phyloP scores from a whole-genome alignment of 441 rosid genomes.

The Jatropha podagrica region DNA sequence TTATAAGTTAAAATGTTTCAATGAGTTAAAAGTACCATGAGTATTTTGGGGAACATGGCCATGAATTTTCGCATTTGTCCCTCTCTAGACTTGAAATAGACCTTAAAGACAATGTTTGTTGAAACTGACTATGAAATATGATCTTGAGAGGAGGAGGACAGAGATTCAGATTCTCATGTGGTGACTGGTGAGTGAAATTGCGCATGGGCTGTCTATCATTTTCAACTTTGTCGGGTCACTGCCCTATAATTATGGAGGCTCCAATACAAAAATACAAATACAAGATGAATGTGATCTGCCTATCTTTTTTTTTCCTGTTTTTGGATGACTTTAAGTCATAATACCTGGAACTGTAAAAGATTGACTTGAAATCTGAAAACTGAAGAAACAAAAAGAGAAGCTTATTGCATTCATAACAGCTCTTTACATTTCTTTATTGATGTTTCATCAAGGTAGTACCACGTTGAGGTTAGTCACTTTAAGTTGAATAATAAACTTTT shows the following conservation, averaged over 20 bases:
- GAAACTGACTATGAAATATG: neutral
- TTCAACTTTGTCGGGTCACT: neutral
- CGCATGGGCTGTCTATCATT: slow-evolving; percentile 12
- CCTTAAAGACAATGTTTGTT: neutral
- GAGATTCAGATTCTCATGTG: slow-evolving; percentile 10
- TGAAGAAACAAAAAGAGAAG: slow-evolving; percentile 17
- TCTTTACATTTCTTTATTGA: slow-evolving; percentile 1
- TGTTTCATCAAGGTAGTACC: slow-evolving; percentile 23
- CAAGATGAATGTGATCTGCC: slow-evolving; percentile 2
- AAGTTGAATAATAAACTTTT: neutral
- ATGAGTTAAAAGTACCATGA: no score
- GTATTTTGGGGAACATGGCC: no score
- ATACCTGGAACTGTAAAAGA: slow-evolving; percentile 15
- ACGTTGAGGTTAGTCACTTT: slow-evolving; percentile 12
- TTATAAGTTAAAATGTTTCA: no score
- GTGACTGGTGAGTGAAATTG: neutral
- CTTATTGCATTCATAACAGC: neutral
- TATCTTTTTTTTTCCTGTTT: neutral
- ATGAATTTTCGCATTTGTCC: no score
- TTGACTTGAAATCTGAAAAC: neutral
- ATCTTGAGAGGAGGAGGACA: slow-evolving; percentile 17
- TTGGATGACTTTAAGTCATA: slow-evolving; percentile 14
- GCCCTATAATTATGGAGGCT: neutral
- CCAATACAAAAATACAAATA: neutral
- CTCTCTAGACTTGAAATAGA: neutral